Percentiles rank a stretch among this genome's conserved stretches.
Evolutionary conservation across 2,329 filamentous ascomycete genomes (phyloP).

Genomic region (Neocatenulostroma microsporum): DNA sequence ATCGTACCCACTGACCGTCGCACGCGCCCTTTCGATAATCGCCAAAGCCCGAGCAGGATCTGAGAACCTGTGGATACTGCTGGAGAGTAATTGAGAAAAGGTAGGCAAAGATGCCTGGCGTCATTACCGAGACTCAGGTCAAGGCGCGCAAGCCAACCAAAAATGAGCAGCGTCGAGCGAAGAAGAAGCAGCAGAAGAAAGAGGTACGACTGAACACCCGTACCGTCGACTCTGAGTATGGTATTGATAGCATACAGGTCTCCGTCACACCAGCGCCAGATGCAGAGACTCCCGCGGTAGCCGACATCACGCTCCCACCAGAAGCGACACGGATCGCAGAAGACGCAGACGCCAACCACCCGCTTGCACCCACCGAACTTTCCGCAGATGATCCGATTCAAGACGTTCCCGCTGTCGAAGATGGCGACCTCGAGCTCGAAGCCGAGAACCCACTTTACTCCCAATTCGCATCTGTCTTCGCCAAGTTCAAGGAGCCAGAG

Average conservation of each 20-base stretch:
- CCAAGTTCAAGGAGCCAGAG: conserved; percentile 62
- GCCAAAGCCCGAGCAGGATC: no score
- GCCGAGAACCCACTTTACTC: conserved; percentile 63
- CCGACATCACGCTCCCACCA: conserved; percentile 11
- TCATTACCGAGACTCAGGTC: conserved; percentile 24
- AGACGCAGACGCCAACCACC: conserved; percentile 15
- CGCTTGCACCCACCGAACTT: conserved; percentile 21
- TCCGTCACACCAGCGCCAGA: conserved; percentile 13
- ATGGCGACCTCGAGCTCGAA: conserved; percentile 19
- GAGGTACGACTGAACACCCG: conserved; percentile 45
- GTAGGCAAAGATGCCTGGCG: conserved; percentile 28
- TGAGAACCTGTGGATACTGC: no score
- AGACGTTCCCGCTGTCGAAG: conserved; percentile 19
- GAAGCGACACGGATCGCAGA: conserved; percentile 12
- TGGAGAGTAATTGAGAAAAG: no score
- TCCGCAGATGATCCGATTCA: conserved; percentile 21
- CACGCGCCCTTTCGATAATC: no score
- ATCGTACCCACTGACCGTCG: no score
- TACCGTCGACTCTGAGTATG: conserved; percentile 1
- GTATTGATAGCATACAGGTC: conserved; percentile 1
- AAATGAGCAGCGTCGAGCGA: conserved; percentile 85
- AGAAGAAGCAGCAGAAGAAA: conserved; percentile 88
- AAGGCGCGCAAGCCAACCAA: conserved; percentile 66
- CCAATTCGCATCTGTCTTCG: conserved; percentile 75
- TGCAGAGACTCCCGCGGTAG: conserved; percentile 17